Evolutionary conservation across 192 early-diverging fungal genomes (phyloP), one percentile per base, ranked within the genome.

Genomic region (Coemansia sp.): DNA sequence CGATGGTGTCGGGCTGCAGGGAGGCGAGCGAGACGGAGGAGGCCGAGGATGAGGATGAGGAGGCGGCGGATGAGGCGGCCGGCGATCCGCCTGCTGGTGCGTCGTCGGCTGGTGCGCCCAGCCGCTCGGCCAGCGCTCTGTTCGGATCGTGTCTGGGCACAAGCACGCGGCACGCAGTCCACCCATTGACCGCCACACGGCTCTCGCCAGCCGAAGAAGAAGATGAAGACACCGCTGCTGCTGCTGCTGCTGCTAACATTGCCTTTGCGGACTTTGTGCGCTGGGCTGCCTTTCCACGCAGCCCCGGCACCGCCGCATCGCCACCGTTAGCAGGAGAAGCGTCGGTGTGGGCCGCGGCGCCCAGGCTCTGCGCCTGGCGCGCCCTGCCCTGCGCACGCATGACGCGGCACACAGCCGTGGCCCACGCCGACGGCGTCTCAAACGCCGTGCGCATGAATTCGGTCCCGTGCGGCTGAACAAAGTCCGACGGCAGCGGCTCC

Each of bases 391-490:
- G 81, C 17, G 81, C 81, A 7, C 85, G 69, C 67, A 77, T 82
- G 10, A 84, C 83, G 16, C 85, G 76, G 57, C 86, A 84, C 45
- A 89, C 84, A 0, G 87, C 87, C 1, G 88, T 88, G 6, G 87
- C 88, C 86, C 84, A 89, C 2, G 88, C 87, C 20, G 84, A 85
- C 9, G 88, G 88, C 5, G 87, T 89, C 53, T 88, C 87, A 40
- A 86, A 89, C 45, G 74, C 69, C 2, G 69, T 11, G 10, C 61
- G 66, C 83, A 85, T 85, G 48, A 75, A 78, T 43, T 83, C 75
- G 1, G 59, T 37, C 11, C 81, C 81, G 40, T 70, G 43, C 1
- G 40, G 51, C 12, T 44, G 60, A 1, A 72, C 46, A 66, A 78
- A 71, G 39, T 61, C 65, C 6, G 9, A 11, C 2, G 81, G 81